phyloP scores from a whole-genome alignment of 2,329 filamentous ascomycete species.

The Corynespora cassiicola region DNA sequence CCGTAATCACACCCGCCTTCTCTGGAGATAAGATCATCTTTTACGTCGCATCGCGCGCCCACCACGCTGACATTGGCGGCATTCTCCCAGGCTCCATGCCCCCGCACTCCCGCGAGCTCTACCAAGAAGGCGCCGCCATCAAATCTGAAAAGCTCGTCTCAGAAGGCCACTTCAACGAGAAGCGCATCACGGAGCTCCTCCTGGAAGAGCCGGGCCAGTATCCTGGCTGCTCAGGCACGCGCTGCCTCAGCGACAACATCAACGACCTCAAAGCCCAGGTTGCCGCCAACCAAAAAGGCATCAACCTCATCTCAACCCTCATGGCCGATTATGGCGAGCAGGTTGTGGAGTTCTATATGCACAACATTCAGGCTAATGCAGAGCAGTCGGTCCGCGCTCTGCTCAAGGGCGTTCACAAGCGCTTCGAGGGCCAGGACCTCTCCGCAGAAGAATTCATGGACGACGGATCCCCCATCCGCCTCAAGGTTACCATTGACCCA shows the following conservation, averaged over 20 bases:
- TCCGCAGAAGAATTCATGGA: constrained; percentile 85
- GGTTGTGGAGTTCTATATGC: constrained; percentile 84
- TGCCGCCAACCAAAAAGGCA: constrained; percentile 85
- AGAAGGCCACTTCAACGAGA: constrained; percentile 79
- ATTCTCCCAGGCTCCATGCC: constrained; percentile 86
- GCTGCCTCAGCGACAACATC: constrained; percentile 81
- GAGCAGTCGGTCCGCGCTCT: constrained; percentile 77
- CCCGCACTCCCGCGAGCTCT: constrained; percentile 69
- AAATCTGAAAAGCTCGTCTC: constrained; percentile 73
- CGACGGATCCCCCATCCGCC: constrained; percentile 78
- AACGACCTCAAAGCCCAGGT: constrained; percentile 88
- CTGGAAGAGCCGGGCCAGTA: constrained; percentile 76
- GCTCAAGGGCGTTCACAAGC: constrained; percentile 72
- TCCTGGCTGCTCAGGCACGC: constrained; percentile 77
- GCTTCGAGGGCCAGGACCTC: constrained; percentile 74
- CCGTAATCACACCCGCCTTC: constrained; percentile 80
- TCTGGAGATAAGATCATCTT: constrained; percentile 78
- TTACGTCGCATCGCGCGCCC: constrained; percentile 80
- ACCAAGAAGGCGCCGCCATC: constrained; percentile 63
- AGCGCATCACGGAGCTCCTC: constrained; percentile 74
- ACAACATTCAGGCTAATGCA: constrained; percentile 80
- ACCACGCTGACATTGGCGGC: constrained; percentile 85
- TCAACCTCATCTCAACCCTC: constrained; percentile 74
- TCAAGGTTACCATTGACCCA: constrained; percentile 77
- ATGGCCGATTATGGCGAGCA: constrained; percentile 80